Conservation (phyloP, 2,329 filamentous ascomycete species). For the Microcyclosporella mali region DNA sequence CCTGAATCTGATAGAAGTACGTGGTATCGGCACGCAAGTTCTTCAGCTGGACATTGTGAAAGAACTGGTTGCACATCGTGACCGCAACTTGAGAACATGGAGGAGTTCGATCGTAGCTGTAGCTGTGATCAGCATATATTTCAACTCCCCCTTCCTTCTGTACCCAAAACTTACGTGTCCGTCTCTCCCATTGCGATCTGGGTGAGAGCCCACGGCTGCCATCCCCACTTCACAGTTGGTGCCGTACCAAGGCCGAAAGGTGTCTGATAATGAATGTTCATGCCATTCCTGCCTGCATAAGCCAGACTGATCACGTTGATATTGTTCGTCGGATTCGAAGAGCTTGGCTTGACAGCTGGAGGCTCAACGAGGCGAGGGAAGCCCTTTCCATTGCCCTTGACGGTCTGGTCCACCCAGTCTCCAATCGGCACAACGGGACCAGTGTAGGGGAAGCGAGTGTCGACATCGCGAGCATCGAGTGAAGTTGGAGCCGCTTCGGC, state of each 20-base stretch:
- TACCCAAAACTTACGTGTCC: constrained; percentile 34
- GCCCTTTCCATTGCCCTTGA: constrained; percentile 50
- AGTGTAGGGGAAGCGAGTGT: constrained; percentile 38
- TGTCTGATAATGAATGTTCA: constrained; percentile 51
- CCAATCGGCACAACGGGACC: constrained; percentile 46
- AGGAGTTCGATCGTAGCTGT: constrained; percentile 47
- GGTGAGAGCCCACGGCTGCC: constrained; percentile 27
- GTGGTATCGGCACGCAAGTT: constrained; percentile 39
- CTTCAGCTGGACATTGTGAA: constrained; percentile 45
- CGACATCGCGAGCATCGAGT: constrained; percentile 29
- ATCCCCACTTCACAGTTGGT: constrained; percentile 43
- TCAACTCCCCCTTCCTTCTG: not conserved
- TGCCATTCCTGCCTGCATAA: constrained; percentile 42
- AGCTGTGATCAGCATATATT: not conserved
- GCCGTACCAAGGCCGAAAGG: constrained; percentile 46
- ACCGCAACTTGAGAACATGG: constrained; percentile 43
- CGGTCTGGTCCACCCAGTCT: constrained; percentile 47
- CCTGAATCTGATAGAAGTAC: constrained; percentile 48
- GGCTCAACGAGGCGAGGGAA: constrained; percentile 46
- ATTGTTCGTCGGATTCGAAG: constrained; percentile 44
- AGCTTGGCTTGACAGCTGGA: constrained; percentile 44
- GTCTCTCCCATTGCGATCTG: constrained; percentile 35
- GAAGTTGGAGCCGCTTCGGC: constrained; percentile 3
- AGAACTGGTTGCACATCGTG: constrained; percentile 48
- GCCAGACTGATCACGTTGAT: constrained; percentile 48